These are phyloP conservation scores for Theileria parva DNA, from an alignment of 169 alveolate genomes.

Conservation along the genomic window DNA sequence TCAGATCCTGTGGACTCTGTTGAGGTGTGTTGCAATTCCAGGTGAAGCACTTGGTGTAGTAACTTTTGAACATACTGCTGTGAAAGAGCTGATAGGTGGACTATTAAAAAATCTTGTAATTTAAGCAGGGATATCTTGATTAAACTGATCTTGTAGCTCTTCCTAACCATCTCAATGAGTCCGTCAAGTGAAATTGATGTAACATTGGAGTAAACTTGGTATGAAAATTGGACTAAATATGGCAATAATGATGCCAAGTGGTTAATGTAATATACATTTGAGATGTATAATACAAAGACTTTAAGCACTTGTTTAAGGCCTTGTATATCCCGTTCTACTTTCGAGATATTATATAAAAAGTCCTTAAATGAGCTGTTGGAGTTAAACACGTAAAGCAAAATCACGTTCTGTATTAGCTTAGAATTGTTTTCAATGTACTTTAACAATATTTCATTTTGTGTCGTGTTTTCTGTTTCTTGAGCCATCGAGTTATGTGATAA, in stretches of 20 bases:
- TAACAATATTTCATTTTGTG: not conserved
- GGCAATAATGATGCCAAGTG: slow-evolving; percentile 25
- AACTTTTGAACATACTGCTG: slow-evolving; percentile 60
- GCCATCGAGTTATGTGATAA: not conserved
- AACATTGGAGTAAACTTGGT: not conserved
- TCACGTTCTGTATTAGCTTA: slow-evolving; percentile 12
- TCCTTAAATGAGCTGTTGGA: slow-evolving; percentile 46
- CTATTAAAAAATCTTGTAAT: slow-evolving; percentile 49
- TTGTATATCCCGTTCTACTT: slow-evolving; percentile 15
- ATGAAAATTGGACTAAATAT: slow-evolving; percentile 27
- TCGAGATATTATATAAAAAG: slow-evolving; percentile 31
- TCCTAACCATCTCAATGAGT: slow-evolving; percentile 23
- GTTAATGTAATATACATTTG: slow-evolving; percentile 35
- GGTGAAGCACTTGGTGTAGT: slow-evolving; percentile 3
- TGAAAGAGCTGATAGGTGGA: slow-evolving; percentile 42
- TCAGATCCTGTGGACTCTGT: slow-evolving; percentile 25
- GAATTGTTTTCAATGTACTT: slow-evolving; percentile 24
- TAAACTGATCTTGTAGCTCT: slow-evolving; percentile 20
- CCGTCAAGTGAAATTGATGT: not conserved
- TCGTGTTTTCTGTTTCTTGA: not conserved
- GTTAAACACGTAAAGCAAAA: slow-evolving; percentile 26
- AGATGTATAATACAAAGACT: slow-evolving; percentile 36
- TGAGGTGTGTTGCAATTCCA: slow-evolving; percentile 15
- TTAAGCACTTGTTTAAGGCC: slow-evolving; percentile 8
- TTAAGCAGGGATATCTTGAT: slow-evolving; percentile 24